Percentiles rank a stretch among this genome's conserved stretches.
phyloP scores from a whole-genome alignment of 768 basidiomycete genomes.

The Lentinula aciculospora region DNA sequence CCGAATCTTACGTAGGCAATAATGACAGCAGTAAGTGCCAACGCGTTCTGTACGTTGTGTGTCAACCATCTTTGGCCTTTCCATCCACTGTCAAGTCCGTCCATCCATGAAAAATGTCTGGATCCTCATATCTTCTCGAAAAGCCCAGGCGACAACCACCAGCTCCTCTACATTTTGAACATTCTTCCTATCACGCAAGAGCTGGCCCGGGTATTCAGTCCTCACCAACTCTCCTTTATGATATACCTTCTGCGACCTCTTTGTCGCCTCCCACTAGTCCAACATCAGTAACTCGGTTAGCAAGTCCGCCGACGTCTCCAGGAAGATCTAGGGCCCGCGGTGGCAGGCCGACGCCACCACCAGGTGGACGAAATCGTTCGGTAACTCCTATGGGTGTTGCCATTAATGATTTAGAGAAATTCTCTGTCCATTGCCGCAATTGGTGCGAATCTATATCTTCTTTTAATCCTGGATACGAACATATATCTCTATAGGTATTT shows the following conservation, averaged over 20 bases:
- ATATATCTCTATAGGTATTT: constrained; percentile 58
- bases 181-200: constrained; percentile 36
- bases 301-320: constrained; percentile 53
- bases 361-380: constrained; percentile 56
- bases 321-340: constrained; percentile 44
- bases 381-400: constrained; percentile 63
- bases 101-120: neutral
- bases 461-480: constrained; percentile 7
- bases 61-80: neutral
- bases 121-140: constrained; percentile 55
- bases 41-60: neutral
- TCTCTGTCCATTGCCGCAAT: constrained; percentile 70
- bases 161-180: constrained; percentile 52
- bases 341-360: constrained; percentile 53
- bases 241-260: constrained; percentile 58
- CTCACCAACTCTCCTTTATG: constrained; percentile 67
- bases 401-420: constrained; percentile 68
- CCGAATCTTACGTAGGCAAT: neutral
- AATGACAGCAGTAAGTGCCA: neutral
- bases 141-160: constrained; percentile 48
- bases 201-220: constrained; percentile 35
- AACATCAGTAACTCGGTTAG: constrained; percentile 31
- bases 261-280: constrained; percentile 57
- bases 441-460: constrained; percentile 44
- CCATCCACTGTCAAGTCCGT: neutral